phyloP scores from a whole-genome alignment of 352 stramenopile genomes.

The Globisporangium orthogonon region DNA sequence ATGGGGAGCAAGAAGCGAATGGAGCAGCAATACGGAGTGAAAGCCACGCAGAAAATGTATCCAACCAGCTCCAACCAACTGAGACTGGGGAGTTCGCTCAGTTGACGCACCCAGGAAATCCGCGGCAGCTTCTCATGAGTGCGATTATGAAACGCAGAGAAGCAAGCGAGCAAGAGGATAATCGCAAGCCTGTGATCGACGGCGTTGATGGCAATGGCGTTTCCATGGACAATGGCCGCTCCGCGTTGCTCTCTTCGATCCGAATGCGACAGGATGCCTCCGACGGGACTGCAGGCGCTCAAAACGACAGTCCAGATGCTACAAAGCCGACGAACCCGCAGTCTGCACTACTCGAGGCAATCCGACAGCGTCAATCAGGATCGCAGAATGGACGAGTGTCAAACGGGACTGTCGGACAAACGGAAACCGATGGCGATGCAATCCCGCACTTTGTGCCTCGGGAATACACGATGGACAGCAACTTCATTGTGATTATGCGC shows the following conservation, averaged over 20 bases:
- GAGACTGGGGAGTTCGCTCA: too few species aligned
- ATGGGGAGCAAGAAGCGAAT: background rate
- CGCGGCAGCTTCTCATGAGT: background rate
- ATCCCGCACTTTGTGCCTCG: constrained; percentile 25
- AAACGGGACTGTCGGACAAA: background rate
- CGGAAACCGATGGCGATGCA: background rate
- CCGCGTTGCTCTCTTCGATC: constrained; percentile 16
- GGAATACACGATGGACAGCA: constrained; percentile 44
- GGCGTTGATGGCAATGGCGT: background rate
- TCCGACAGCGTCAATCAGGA: constrained; percentile 3
- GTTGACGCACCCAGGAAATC: background rate
- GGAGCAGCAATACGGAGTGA: background rate
- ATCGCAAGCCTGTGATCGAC: too few species aligned
- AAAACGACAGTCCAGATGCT: background rate
- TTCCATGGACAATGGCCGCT: background rate
- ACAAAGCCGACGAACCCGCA: constrained; percentile 6
- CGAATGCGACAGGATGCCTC: background rate
- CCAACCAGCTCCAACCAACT: too few species aligned
- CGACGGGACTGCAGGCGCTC: background rate
- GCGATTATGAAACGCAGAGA: background rate
- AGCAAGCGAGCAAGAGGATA: background rate
- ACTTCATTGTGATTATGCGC: constrained; percentile 55
- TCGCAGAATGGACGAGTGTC: background rate
- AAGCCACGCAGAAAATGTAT: background rate
- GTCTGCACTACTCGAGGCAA: constrained; percentile 26